These are phyloP conservation scores for Luvunga scandens DNA, from an alignment of 345 rosid species.

Conservation along the genomic window DNA sequence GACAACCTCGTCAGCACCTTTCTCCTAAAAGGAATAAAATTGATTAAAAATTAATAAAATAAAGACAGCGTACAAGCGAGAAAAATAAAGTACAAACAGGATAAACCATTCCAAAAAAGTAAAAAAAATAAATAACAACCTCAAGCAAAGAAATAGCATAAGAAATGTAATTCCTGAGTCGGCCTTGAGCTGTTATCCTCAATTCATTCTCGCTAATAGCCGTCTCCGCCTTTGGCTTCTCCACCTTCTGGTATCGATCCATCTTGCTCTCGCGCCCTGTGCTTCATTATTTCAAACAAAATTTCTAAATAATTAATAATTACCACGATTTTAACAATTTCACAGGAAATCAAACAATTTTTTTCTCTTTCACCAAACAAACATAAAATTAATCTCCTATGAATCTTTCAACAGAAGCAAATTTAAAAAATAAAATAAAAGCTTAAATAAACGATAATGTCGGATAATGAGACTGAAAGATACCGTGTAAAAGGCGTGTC, in stretches of 20 bases:
- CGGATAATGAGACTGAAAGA: background rate
- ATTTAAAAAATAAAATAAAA: no score
- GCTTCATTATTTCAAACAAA: background rate
- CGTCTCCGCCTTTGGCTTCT: conserved; percentile 27
- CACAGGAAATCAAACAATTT: background rate
- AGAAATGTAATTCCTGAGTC: conserved; percentile 38
- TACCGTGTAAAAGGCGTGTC: background rate
- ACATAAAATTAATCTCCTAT: background rate
- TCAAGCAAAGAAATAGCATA: conserved; percentile 32
- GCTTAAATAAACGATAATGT: background rate
- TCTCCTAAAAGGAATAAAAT: conserved; percentile 17
- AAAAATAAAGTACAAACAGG: background rate
- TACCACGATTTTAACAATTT: background rate
- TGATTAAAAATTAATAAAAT: no score
- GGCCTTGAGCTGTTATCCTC: conserved; percentile 36
- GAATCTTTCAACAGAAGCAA: background rate
- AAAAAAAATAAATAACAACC: conserved; percentile 4
- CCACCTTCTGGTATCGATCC: conserved; percentile 36
- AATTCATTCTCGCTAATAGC: conserved; percentile 36
- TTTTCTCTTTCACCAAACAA: background rate
- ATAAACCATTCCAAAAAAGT: background rate
- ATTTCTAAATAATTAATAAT: background rate
- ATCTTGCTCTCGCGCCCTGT: background rate
- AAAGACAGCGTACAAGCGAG: background rate
- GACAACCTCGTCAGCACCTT: conserved; percentile 24